Evolutionary conservation across 257 asterid genomes (phyloP), one percentile per base, ranked within the genome.

Genomic region (Knoxia roxburghii): DNA sequence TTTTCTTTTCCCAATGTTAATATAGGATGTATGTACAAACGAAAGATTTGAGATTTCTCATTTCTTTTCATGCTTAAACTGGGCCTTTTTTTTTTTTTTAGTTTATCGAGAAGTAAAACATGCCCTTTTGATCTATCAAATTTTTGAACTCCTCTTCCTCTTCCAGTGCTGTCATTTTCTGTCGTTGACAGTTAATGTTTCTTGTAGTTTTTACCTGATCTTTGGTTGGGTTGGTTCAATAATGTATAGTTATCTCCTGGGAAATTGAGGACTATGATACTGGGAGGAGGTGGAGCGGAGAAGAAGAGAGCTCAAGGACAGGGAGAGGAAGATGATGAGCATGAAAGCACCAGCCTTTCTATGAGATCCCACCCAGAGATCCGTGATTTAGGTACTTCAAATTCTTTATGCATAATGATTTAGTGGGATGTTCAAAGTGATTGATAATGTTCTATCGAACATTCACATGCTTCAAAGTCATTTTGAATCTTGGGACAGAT

Each of bases 331-430:
- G 81, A 77, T 49, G 73, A 68, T 51, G 83, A 78, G 62, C 72
- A 63, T 37, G 79, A 72, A 29, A 73, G 73, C 57, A 52, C 73
- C 67, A 35, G 73, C 23, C 24, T 75, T 27, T 78, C 83, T 37
- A 68, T 78, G 71, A 75, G 76, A 78, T 75, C 83, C 63, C 80
- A 72, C 61, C 55, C 75, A 45, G 78, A 75, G 83, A 68, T 75
- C 77, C 68, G 68, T 53, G 77, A 75, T 39, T 78, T 74, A 13
- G 83, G 80, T 78, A 52, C 35, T 59, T 26, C 32, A 55, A 33
- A 2, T 51, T 29, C 32, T 54, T 63, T 53, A 21, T n/a, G 6
- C 69, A 24, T 20, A 15, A 45, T 13, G 50, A 45, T 45, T 45
- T 18, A 2, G 54, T 49, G 11, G 54, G 54, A 17, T 5, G 5